Base-by-base conservation (phyloP, 495 filamentous ascomycete genomes). In the Corynascus novoguineensis region DNA sequence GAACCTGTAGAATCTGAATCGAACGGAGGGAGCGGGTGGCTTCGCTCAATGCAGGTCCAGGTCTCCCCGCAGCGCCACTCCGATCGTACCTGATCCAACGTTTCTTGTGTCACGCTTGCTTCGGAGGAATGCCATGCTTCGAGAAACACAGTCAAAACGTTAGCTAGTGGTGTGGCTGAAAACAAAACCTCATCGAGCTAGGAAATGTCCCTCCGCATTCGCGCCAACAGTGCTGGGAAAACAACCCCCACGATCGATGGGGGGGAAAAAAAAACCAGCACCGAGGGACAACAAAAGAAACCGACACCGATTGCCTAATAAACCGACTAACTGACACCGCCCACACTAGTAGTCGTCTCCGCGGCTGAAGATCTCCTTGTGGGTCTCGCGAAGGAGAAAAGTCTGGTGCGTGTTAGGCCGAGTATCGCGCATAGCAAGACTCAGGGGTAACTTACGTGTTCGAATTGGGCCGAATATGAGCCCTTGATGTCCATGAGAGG, bases 401-500 rank as follows among this genome's bases (percentile, higher is more conserved):
- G 91, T 96, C 89, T 95, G 63, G 10, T 12, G 8, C 14, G 46
- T 61, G 69, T 74, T 56, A 72, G 68, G 60, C 31, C 46, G 24
- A 17, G 12, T 0, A 38, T 28, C 27, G 22, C 15, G 15, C 15
- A 4, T 8, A 21, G 5, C 1, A 27, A n/a, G 17, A 37, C 8
- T 8, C 10, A 6, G 17, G 25, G 12, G 48, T 38, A 10, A 69
- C 87, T 78, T 75, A 93, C 90, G 78, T 97, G 92, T 79, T 97
- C 92, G 64, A 79, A 96, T 73, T 97, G 92, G 58, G 92, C 92
- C 21, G 91, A 95, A 68, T 92, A 97, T 22, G 88, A 92, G 50
- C 92, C 92, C 83, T 95, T 96, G 72, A 89, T 82, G 76, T 97
- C 92, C 57, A 84, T 83, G 27, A 97, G 78, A n/a, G 92, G 92